Evolutionary conservation across 192 early-diverging fungal genomes (phyloP).

Genomic region (Gamsiella multidivaricata): DNA sequence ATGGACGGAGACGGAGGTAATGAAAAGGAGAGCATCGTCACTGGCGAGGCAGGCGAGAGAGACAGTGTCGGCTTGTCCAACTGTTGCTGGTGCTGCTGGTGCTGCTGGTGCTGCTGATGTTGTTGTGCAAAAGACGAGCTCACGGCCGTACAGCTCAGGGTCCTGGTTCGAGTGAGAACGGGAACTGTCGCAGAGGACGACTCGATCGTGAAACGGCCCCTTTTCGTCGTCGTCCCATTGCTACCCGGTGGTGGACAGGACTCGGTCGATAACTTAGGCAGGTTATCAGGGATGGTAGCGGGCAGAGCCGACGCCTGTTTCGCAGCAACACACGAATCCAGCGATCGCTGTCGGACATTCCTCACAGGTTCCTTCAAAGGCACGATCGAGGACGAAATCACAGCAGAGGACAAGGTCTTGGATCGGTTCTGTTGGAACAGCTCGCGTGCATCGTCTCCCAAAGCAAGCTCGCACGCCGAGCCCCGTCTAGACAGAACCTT

Average conservation of each 20-base stretch:
- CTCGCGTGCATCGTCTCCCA: conserved; percentile 37
- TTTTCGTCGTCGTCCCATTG: conserved; percentile 16
- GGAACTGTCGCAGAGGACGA: conserved; percentile 24
- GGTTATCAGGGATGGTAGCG: not conserved
- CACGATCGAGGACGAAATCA: conserved; percentile 28
- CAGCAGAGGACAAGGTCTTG: conserved; percentile 36
- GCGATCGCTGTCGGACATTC: conserved; percentile 10
- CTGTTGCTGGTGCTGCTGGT: not conserved
- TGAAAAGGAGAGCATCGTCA: not conserved
- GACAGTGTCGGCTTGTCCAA: not conserved
- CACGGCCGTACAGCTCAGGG: conserved; percentile 30
- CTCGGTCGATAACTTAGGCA: not conserved
- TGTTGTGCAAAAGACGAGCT: not conserved
- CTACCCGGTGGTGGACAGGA: not conserved
- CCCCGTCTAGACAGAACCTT: conserved; percentile 14
- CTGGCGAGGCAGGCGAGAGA: not conserved
- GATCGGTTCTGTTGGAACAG: conserved; percentile 42
- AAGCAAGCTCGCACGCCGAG: conserved; percentile 37
- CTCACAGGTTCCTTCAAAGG: conserved; percentile 8
- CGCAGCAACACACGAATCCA: not conserved
- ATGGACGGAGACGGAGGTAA: conserved; percentile 10
- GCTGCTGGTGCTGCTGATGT: not conserved
- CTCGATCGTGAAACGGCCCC: conserved; percentile 49
- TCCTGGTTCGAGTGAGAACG: conserved; percentile 19
- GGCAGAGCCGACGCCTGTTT: not conserved